Evolutionary conservation across 768 basidiomycete genomes (phyloP), one percentile per base, ranked within the genome.

Genomic region (Gloeopeniophorella convolvens): DNA sequence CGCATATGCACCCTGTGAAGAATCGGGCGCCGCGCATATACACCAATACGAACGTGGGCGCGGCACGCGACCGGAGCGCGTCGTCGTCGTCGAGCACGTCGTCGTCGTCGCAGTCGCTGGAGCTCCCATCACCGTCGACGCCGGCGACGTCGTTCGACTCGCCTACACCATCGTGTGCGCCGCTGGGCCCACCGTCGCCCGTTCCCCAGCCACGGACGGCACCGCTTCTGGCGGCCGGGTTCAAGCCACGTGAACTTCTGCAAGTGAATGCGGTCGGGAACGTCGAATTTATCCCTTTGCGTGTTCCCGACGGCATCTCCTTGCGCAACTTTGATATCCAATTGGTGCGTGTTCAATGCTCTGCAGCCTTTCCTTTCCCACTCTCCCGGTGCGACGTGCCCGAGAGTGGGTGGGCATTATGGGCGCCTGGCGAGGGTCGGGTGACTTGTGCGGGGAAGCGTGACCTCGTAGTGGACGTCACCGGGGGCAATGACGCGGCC

Each of bases 261-360:
- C 62, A 65, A 21, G 44, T 60, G 10, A 66, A 68, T 2, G 66
- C 62, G n/a, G 65, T 65, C 28, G 60, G 59, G 43, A 67, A 72
- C 42, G 82, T 81, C 70, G 79, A 83, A 58, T 90, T 91, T 56
- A 73, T 81, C 31, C 82, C 84, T 34, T 75, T 77, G 12, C 72
- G 72, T 46, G 83, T 91, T 48, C 89, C 89, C 9, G 83, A 88
- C 57, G 89, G 89, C 15, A 89, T 89, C 50, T 85, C 81, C 52
- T 68, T 89, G 60, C 73, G 92, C 57, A 91, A 94, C 70, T 92
- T 94, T 64, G 87, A 88, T 24, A 85, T 91, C 51, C 92, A 94
- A 66, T 79, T 86, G 58, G 85, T 90, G 63, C 73, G 88, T 81
- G 16, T 41, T 21, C 41, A n/a, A n/a, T 49, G 54, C 45, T 36